Evolutionary conservation across 2,329 filamentous ascomycete genomes (phyloP), one percentile per base, ranked within the genome.

Genomic region (Spiromastix sp.): DNA sequence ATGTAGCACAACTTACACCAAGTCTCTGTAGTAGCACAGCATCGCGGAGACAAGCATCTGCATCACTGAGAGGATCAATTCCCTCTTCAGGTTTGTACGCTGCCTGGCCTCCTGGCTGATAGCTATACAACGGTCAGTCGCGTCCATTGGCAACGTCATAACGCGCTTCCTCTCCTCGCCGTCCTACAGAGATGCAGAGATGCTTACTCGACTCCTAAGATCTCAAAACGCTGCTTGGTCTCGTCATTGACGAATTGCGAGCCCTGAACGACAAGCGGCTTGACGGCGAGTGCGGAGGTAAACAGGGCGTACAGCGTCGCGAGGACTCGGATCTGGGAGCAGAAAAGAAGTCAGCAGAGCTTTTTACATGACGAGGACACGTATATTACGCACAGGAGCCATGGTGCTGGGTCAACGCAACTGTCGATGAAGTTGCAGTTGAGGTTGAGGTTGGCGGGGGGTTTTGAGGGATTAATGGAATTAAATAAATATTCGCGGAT

Each of bases 21-120:
- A 79, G 59, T 40, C 64, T 58, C 57, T 80, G 76, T 63, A 80
- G 73, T 30, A 79, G 59, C 15, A 71, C 70, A 12, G 75, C 75
- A 62, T 80, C 75, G 35, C 76, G 69, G 44, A 78, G 54, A 50
- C 76, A 80, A 16, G 66, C 58, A 9, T 66, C 64, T n/a, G 57
- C 63, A 48, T 79, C 64, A 49, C 65, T 74, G 40, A 80, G 57
- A 20, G 74, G 70, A 50, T 80, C 76, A 25, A 57, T 40, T 25
- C 59, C 59, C 19, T 56, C 53, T 11, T 60, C 55, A 8, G 65
- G 63, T 42, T 68, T 66, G 57, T 76, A 77, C 37, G 65, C 73
- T 35, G 64, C 67, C 38, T 73, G 67, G 42, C 75, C 75, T 47
- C 75, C 75, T 15, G 75, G 75, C 50, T 79, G 75, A 54, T 76